A percentile compares a stretch with the other conserved stretches of the same genome.
These are phyloP conservation scores for Arthrobotrys musiformis DNA, from an alignment of 2,329 filamentous ascomycete genomes.

Conservation along the genomic window DNA sequence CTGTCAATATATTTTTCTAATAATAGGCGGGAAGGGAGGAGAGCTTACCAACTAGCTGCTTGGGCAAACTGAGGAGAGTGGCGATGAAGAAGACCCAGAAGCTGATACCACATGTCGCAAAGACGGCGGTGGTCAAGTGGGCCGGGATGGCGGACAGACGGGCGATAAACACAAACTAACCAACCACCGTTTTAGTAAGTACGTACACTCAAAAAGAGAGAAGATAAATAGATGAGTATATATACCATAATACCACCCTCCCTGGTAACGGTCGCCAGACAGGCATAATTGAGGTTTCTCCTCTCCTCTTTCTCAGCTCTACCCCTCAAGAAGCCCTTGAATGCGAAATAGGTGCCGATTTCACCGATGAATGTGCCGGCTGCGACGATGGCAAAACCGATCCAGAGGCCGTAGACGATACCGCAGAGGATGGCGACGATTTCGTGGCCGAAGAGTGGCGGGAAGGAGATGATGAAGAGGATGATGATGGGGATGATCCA, in stretches of 20 bases:
- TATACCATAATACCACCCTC: slow-evolving; percentile 63
- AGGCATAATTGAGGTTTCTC: slow-evolving; percentile 64
- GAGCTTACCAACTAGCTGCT: slow-evolving; percentile 62
- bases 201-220: background rate
- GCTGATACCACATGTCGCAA: slow-evolving; percentile 64
- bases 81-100: slow-evolving; percentile 64
- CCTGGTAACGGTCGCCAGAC: slow-evolving; percentile 63
- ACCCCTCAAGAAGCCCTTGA: slow-evolving; percentile 62
- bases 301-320: slow-evolving; percentile 63
- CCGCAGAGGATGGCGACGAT: slow-evolving; percentile 64
- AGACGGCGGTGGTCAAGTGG: slow-evolving; percentile 65
- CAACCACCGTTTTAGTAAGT: background rate
- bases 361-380: slow-evolving; percentile 65
- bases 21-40: background rate
- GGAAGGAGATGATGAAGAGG: slow-evolving; percentile 64
- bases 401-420: slow-evolving; percentile 64
- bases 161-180: slow-evolving; percentile 63
- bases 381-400: slow-evolving; percentile 64
- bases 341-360: slow-evolving; percentile 63
- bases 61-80: slow-evolving; percentile 64
- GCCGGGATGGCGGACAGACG: slow-evolving; percentile 64
- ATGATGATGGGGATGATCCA: slow-evolving; percentile 64
- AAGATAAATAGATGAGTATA: too few relatives aligned
- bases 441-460: slow-evolving; percentile 65
- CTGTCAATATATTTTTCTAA: background rate